A percentile compares a stretch with the other conserved stretches of the same genome.
Evolutionary conservation across 176 grass and related monocot genomes (phyloP).

Genomic region (Ensete glaucum): DNA sequence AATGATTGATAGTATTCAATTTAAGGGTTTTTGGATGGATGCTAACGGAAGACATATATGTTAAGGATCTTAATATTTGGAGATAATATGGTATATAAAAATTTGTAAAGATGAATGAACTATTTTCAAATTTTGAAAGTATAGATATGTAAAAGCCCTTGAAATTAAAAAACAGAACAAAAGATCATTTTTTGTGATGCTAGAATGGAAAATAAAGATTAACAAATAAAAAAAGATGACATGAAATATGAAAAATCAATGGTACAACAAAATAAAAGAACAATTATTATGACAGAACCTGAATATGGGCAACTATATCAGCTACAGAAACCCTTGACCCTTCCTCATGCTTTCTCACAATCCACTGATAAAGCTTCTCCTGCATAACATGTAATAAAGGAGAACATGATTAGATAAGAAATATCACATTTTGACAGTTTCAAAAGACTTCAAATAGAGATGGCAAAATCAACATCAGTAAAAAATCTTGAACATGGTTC

Average conservation of each 20-base stretch:
- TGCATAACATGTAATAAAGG: not conserved
- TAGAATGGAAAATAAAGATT: too few relatives aligned
- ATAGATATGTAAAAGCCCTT: not conserved
- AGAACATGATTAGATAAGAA: not conserved
- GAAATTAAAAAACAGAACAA: not conserved
- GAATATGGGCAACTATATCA: slow-evolving; percentile 11
- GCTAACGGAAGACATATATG: too few relatives aligned
- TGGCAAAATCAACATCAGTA: too few relatives aligned
- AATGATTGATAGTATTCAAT: too few relatives aligned
- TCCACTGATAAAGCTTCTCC: slow-evolving; percentile 18
- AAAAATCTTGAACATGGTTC: too few relatives aligned
- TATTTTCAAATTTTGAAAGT: too few relatives aligned
- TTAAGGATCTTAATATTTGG: too few relatives aligned
- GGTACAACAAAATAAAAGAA: not conserved
- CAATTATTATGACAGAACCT: not conserved
- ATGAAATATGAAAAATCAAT: not conserved
- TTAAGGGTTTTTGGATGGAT: too few relatives aligned
- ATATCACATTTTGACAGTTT: not conserved
- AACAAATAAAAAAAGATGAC: too few relatives aligned
- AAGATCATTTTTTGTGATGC: too few relatives aligned
- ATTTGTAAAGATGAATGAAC: too few relatives aligned
- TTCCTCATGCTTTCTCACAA: slow-evolving; percentile 6
- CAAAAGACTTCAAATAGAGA: not conserved
- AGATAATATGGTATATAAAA: too few relatives aligned
- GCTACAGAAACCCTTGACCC: slow-evolving; percentile 5